Base-by-base conservation (phyloP, 768 basidiomycete genomes). In the Boletus subparvulus region DNA sequence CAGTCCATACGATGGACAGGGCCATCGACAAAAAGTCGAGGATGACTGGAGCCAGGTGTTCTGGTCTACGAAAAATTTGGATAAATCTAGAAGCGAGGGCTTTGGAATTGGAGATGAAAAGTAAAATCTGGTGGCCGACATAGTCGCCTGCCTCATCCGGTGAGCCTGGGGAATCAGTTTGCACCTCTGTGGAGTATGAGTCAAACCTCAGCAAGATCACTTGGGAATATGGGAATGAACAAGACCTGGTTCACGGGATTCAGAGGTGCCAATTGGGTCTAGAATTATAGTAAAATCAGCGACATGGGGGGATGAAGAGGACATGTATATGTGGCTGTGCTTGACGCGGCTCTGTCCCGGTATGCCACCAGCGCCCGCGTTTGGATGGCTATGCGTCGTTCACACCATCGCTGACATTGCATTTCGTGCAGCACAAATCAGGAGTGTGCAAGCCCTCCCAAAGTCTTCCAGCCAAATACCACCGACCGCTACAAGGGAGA, bases 301-400 rank as follows among this genome's bases (percentile, higher is more conserved):
- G 26, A 17, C 44, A 45, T 45, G 16, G 24, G 21, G 13, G 3
- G 21, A 14, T 43, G 42, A 43, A 41, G 5, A 12, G 40, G 42
- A 17, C 16, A 32, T 32, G 21, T 21, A 21, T 21, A 21, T 21
- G 52, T 64, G 62, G 62, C 63, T 58, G 60, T 62, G 60, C 53
- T 41, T 3, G 36, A 45, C 41, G 48, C 17, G 26, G 41, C 19
- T 42, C 19, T 21, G 19, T 35, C 24, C 43, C 50, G 55, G 57
- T 21, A 88, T 90, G 87, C 85, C 87, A 62, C 85, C 87, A 48
- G 80, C 86, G 46, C 80, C 85, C 35, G 80, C 79, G 13, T 90
- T 81, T 74, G 87, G 86, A 76, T 87, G 85, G 83, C 68, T 88
- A 54, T 87, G 86, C 65, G 87, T 88, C 32, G 74, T 82, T 46